Base-by-base conservation (phyloP, 768 basidiomycete genomes). In the Rhodotorula paludigena region DNA sequence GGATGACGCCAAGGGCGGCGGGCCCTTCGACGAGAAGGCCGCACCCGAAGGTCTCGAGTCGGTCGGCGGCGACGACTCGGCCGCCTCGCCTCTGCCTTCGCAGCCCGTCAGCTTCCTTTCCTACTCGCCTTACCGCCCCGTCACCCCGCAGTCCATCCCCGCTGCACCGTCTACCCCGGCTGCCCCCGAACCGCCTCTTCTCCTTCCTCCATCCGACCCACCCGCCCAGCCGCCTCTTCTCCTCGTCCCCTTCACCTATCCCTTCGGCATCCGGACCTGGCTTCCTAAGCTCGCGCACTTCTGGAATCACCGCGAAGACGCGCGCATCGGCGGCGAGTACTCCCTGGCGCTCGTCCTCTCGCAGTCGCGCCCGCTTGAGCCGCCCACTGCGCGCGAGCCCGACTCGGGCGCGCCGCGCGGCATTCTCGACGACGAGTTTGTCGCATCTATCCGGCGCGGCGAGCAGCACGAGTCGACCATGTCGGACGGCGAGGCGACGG, bases 251-350 rank as follows among this genome's bases (percentile, higher is more conserved):
- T 81, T 78, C 74, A 47, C 72, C 41, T 61, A 72, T 57, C 72
- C 72, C 1, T 69, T 76, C 57, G 75, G 75, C 55, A 72, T 76
- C 33, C 67, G 60, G 1, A 59, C 63, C n/a, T 76, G 75, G 75
- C 63, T 68, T 16, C n/a, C 49, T 16, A 74, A 74, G 66, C 54
- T 74, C 36, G 47, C 94, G 54, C 87, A 86, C 85, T 89, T 92
- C 79, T 97, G 96, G 81, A 92, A 91, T 77, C 87, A 89, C 76
- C 86, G 92, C 14, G 80, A 85, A 54, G 86, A 88, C 75, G 90
- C 91, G n/a, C 83, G 79, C 11, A 78, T 84, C 20, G 94, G 94
- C 39, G 87, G 89, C 16, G 86, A 93, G 72, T 14, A 45, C 44
- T 14, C 44, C 87, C n/a, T 87, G 18, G 92, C 87, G 0, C 88